phyloP scores from a whole-genome alignment of 148 eudicot species.

The Camellia japonica region DNA sequence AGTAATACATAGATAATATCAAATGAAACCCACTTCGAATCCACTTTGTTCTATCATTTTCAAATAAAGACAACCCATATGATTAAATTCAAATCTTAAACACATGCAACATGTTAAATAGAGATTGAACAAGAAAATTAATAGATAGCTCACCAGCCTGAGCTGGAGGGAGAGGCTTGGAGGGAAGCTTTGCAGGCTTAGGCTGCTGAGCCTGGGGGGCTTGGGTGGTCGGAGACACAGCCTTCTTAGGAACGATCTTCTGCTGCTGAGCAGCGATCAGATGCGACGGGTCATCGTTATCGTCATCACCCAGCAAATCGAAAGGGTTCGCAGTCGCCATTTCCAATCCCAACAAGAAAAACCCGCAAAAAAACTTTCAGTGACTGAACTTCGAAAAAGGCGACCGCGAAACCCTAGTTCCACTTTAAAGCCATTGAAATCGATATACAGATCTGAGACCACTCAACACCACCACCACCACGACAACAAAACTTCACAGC shows the following conservation, averaged over 20 bases:
- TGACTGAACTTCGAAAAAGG: background rate
- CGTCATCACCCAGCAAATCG: slow-evolving; percentile 73
- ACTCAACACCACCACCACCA: background rate
- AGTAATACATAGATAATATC: background rate
- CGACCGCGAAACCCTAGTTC: slow-evolving; percentile 10
- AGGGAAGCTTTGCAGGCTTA: slow-evolving; percentile 40
- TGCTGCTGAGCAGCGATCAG: slow-evolving; percentile 43
- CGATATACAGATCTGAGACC: slow-evolving; percentile 12
- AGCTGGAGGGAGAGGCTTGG: slow-evolving; percentile 67
- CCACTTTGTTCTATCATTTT: background rate
- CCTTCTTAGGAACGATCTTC: slow-evolving; percentile 39
- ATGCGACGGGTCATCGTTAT: slow-evolving; percentile 62
- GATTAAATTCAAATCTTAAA: background rate
- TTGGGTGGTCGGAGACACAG: slow-evolving; percentile 30
- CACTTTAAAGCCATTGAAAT: slow-evolving; percentile 8
- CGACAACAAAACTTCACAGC: background rate
- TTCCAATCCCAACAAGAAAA: slow-evolving; percentile 1
- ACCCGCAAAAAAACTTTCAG: slow-evolving; percentile 12
- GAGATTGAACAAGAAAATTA: background rate
- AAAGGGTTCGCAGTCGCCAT: slow-evolving; percentile 76
- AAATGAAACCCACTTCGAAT: background rate
- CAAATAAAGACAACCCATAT: background rate
- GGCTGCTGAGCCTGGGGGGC: slow-evolving; percentile 21
- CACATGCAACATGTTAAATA: background rate
- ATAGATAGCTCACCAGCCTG: slow-evolving; percentile 52